Evolutionary conservation across 768 basidiomycete species (phyloP).

Genomic region (Kwoniella botswanensis): DNA sequence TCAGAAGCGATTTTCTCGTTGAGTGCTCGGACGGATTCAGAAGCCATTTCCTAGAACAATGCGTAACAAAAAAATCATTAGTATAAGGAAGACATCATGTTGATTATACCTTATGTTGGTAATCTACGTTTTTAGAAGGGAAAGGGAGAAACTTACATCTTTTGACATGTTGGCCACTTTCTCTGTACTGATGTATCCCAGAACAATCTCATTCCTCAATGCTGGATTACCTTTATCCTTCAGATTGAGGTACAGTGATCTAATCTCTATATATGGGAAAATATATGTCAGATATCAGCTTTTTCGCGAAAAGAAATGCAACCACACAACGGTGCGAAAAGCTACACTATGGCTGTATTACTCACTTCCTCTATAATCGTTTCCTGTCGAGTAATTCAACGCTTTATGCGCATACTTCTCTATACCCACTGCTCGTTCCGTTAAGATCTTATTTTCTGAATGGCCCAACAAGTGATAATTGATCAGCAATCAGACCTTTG

Average conservation of each 20-base stretch:
- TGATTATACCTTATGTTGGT: neutral
- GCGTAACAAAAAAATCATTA: neutral
- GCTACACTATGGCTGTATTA: neutral
- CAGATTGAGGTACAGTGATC: constrained; percentile 86
- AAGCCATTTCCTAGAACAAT: constrained; percentile 82
- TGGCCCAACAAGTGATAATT: neutral
- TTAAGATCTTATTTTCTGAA: constrained; percentile 72
- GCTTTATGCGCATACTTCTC: constrained; percentile 68
- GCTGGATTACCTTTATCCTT: constrained; percentile 93
- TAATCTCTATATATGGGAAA: constrained; percentile 66
- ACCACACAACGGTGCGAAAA: too few relatives aligned
- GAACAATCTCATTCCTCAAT: constrained; percentile 80
- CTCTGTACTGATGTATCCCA: constrained; percentile 73
- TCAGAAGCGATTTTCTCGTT: constrained; percentile 80
- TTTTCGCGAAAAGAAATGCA: too few relatives aligned
- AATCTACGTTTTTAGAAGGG: too few relatives aligned
- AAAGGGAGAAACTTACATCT: constrained; percentile 63
- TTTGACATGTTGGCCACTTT: constrained; percentile 80
- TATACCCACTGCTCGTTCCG: constrained; percentile 69
- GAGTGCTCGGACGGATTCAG: constrained; percentile 83
- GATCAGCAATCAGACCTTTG: constrained; percentile 57
- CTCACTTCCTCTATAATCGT: constrained; percentile 57
- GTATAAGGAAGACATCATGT: neutral
- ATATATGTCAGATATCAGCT: too few relatives aligned
- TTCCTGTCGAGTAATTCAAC: constrained; percentile 42